phyloP scores from a whole-genome alignment of 1,284 basidiomycete species.

The Austroboletus novae-zelandiae region DNA sequence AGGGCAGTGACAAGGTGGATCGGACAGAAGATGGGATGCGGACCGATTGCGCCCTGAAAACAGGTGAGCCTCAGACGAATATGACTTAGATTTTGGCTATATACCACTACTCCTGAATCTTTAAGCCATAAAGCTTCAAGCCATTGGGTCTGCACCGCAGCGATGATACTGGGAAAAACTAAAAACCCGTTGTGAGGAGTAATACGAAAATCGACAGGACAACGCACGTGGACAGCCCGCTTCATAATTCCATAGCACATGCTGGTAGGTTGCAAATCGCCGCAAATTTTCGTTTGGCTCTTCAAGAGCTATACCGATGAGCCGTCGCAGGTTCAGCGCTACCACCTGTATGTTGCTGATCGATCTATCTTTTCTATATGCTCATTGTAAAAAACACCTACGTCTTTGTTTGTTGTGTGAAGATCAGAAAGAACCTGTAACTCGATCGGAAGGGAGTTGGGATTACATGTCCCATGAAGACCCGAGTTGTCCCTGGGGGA shows the following conservation, averaged over 20 bases:
- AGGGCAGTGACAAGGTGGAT: slow-evolving; percentile 21
- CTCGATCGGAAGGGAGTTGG: slow-evolving; percentile 22
- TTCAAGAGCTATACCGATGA: slow-evolving; percentile 39
- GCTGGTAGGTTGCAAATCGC: slow-evolving; percentile 52
- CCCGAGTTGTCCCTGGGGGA: background rate
- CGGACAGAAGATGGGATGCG: slow-evolving; percentile 24
- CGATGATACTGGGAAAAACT: slow-evolving; percentile 36
- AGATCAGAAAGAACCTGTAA: slow-evolving; percentile 23
- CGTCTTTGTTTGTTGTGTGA: slow-evolving; percentile 13
- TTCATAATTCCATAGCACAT: slow-evolving; percentile 50
- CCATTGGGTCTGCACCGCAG: slow-evolving; percentile 46
- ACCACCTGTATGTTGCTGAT: slow-evolving; percentile 10
- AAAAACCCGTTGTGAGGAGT: background rate
- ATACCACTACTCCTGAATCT: slow-evolving; percentile 12
- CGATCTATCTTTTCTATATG: background rate
- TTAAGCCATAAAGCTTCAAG: slow-evolving; percentile 47
- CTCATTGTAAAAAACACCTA: slow-evolving; percentile 8
- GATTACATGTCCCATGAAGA: slow-evolving; percentile 9
- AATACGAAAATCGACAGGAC: background rate
- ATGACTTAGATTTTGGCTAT: background rate
- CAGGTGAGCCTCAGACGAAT: background rate
- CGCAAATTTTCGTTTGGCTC: slow-evolving; percentile 36
- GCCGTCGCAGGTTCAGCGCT: slow-evolving; percentile 14
- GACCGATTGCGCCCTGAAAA: slow-evolving; percentile 22
- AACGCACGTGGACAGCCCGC: slow-evolving; percentile 35